phyloP scores from a whole-genome alignment of 83 land plant genomes.

The Thuja plicata region DNA sequence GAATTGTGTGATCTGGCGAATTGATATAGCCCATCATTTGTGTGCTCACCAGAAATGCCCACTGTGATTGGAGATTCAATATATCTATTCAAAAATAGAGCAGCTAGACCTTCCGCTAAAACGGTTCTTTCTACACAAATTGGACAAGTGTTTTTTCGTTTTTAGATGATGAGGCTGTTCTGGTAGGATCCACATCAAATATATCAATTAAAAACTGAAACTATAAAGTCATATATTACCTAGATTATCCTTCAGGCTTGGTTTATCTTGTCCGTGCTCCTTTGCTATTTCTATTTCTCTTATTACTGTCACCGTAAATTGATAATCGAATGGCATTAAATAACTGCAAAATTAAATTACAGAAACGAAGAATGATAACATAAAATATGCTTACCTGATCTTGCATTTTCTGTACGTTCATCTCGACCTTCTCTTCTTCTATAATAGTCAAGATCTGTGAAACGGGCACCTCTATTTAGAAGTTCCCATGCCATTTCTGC shows the following conservation, averaged over 20 bases:
- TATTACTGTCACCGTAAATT: too few species aligned
- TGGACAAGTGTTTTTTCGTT: too few species aligned
- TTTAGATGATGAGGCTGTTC: too few species aligned
- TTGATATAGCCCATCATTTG: neutral
- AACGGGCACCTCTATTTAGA: neutral
- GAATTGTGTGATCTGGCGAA: neutral
- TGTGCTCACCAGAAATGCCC: neutral
- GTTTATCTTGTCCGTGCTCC: neutral
- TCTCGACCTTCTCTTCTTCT: neutral
- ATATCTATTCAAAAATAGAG: too few species aligned
- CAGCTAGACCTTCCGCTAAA: too few species aligned
- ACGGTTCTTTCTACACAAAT: too few species aligned
- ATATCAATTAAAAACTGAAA: neutral
- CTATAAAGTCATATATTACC: neutral
- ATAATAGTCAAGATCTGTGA: neutral
- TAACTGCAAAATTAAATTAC: too few species aligned
- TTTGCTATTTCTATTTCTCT: too few species aligned
- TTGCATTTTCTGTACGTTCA: neutral
- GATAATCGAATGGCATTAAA: too few species aligned
- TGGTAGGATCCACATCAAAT: too few species aligned
- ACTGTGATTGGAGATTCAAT: too few species aligned
- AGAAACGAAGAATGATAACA: neutral
- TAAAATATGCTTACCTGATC: neutral
- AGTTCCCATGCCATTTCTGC: neutral
- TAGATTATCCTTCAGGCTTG: neutral